phyloP scores from a whole-genome alignment of 2,329 filamentous ascomycete species.

The Pestalotiopsis sp. region DNA sequence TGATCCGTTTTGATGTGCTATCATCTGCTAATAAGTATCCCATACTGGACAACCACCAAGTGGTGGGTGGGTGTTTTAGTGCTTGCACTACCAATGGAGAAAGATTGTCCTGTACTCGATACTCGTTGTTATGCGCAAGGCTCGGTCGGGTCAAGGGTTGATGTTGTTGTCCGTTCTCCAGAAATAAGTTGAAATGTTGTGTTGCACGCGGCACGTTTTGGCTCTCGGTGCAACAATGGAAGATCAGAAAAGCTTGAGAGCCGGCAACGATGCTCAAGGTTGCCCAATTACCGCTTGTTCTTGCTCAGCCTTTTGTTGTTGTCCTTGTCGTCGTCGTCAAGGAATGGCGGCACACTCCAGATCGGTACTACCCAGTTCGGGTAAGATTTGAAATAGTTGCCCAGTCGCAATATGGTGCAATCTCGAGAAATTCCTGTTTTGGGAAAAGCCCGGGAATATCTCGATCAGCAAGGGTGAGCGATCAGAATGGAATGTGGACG shows the following conservation, averaged over 20 bases:
- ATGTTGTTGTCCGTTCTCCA: background rate
- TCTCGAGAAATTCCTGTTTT: conserved; percentile 9
- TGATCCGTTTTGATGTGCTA: background rate
- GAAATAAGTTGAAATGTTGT: background rate
- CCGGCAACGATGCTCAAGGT: background rate
- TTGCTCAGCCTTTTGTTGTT: background rate
- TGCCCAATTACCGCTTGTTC: background rate
- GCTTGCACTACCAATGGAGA: background rate
- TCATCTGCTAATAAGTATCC: background rate
- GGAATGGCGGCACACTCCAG: too few relatives aligned
- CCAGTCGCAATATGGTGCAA: conserved; percentile 6
- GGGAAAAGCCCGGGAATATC: background rate
- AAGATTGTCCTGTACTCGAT: background rate
- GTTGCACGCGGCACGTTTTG: background rate
- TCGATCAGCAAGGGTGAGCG: background rate
- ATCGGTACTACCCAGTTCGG: background rate
- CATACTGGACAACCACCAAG: background rate
- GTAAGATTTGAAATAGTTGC: background rate
- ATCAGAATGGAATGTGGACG: background rate
- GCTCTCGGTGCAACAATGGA: background rate
- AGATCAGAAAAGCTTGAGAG: background rate
- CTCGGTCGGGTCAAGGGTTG: background rate
- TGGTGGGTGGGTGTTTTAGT: background rate
- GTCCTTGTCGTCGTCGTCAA: background rate
- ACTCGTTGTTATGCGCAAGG: background rate